Conservation (phyloP, 768 basidiomycete genomes). For the Lactarius hatsudake region DNA sequence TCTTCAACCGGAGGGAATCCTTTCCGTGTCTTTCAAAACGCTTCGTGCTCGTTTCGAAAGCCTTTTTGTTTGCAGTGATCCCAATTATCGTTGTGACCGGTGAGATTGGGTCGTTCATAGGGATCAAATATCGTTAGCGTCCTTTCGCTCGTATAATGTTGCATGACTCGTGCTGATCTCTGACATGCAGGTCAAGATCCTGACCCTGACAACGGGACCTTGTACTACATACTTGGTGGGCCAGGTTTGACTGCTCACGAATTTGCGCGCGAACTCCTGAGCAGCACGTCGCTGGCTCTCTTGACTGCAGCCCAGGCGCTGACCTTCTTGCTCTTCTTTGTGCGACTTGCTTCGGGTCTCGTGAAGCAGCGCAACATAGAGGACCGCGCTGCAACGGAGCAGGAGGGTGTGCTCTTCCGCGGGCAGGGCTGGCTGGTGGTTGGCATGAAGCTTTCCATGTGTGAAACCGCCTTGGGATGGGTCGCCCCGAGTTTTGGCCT, state of each 20-base stretch:
- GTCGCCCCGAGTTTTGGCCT: constrained; percentile 50
- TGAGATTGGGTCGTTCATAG: constrained; percentile 63
- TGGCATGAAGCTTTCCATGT: constrained; percentile 58
- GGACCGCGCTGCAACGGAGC: constrained; percentile 40
- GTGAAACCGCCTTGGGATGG: constrained; percentile 67
- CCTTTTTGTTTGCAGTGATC: constrained; percentile 50
- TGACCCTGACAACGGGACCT: neutral
- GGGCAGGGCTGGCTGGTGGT: constrained; percentile 67
- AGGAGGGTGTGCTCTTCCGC: constrained; percentile 46
- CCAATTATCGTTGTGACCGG: constrained; percentile 54
- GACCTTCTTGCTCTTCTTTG: constrained; percentile 57
- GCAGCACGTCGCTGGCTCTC: constrained; percentile 56
- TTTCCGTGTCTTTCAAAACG: constrained; percentile 51
- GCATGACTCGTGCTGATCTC: constrained; percentile 2
- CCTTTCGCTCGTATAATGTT: neutral
- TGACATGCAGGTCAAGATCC: constrained; percentile 3
- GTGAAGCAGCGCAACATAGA: constrained; percentile 54
- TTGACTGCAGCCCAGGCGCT: constrained; percentile 56
- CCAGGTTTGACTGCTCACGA: constrained; percentile 40
- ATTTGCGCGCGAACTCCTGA: constrained; percentile 55
- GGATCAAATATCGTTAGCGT: constrained; percentile 52
- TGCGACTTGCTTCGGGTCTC: constrained; percentile 51
- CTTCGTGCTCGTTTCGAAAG: constrained; percentile 44
- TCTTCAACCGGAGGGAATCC: constrained; percentile 52
- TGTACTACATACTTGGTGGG: constrained; percentile 35